Percentiles rank a stretch among this genome's conserved stretches.
phyloP scores from a whole-genome alignment of 2,329 filamentous ascomycete species.

The Pyricularia grisea region DNA sequence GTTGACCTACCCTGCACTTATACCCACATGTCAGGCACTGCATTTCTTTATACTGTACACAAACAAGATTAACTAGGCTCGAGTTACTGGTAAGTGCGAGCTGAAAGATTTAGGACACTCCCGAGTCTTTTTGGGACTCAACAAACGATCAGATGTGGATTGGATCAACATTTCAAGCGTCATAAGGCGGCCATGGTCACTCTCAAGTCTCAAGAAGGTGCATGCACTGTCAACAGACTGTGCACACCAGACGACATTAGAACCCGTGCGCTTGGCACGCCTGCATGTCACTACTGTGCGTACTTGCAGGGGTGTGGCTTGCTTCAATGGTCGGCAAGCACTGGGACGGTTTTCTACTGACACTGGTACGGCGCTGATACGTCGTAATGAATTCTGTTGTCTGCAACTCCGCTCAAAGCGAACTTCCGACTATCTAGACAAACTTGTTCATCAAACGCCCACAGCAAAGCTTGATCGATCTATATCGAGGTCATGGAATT shows the following conservation, averaged over 20 bases:
- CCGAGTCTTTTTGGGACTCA: not conserved
- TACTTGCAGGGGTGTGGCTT: not conserved
- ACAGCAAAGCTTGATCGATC: not conserved
- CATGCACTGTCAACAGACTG: not conserved
- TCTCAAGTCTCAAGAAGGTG: not conserved
- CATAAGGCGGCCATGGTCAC: not conserved
- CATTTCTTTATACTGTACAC: not conserved
- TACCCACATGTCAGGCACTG: no score
- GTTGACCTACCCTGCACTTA: not conserved
- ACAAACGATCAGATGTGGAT: not conserved
- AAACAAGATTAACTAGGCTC: not conserved
- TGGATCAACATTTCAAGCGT: not conserved
- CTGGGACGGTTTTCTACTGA: not conserved
- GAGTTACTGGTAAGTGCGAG: not conserved
- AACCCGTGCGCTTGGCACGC: not conserved
- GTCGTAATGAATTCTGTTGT: not conserved
- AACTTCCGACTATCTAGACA: not conserved
- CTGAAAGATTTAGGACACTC: not conserved
- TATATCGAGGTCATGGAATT: not conserved
- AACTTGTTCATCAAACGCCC: not conserved
- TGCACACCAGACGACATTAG: not conserved
- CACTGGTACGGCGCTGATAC: not conserved
- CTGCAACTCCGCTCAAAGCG: not conserved
- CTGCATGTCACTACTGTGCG: not conserved
- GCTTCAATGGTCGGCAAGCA: not conserved